Base-by-base conservation (phyloP, 1,284 basidiomycete genomes). In the Volvariella surrecta region DNA sequence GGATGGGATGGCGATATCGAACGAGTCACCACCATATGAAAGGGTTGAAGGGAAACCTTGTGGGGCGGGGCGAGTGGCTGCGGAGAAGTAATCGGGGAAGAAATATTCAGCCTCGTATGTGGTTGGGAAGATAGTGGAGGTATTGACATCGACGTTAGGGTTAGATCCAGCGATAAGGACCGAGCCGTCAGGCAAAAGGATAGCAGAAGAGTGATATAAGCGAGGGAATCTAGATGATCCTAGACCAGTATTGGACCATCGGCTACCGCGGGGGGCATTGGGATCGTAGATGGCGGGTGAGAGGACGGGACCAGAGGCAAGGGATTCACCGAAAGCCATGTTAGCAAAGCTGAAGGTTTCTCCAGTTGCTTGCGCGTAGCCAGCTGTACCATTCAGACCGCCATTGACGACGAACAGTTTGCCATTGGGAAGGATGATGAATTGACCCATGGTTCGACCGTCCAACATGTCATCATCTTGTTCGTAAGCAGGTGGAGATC, bases 81-180 rank as follows among this genome's bases (percentile, higher is more conserved):
- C 81, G 50, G 71, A 77, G 70, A 89, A 93, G 61, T 90, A 90
- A 1, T 77, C 64, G 0, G 89, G 89, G 59, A 89, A 89, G 67
- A 92, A 94, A 45, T 85, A 79, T 62, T 96, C 92, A 0, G 89
- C 80, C 39, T 76, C 71, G 62, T 95, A 96, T 32, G 84, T 82
- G 4, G 92, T 96, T 10, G 88, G 84, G 72, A 79, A 97, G 47
- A 74, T 55, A 17, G 84, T 74, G 21, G 68, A 64, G 6, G 67
- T 47, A 53, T 87, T 85, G 50, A 82, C 88, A 54, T 96, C 92
- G 45, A 89, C 73, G 60, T 96, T 95, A 31, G 93, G 93, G 65
- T 96, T 96, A 17, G 89, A 92, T 10, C 93, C 93, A 42, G 89
- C 89, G 47, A 96, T 74, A 48, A 96, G 64, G 39, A 97, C 82